Evolutionary conservation across 192 early-diverging fungal species (phyloP).

Genomic region (Blastocladiella britannica): DNA sequence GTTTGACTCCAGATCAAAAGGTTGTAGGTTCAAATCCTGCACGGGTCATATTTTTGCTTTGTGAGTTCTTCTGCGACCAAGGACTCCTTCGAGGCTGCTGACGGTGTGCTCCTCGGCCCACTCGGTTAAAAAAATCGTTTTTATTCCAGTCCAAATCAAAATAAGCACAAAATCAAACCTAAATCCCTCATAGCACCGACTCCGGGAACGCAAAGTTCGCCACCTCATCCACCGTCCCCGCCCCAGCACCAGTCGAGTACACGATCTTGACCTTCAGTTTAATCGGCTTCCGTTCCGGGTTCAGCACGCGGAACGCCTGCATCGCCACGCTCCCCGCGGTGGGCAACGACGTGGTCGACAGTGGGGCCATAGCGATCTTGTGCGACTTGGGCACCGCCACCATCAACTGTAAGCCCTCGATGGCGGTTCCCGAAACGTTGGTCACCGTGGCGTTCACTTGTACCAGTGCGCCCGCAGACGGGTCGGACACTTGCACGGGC

Average conservation of each 20-base stretch:
- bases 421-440: conserved; percentile 20
- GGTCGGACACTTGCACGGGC: conserved; percentile 42
- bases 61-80: too few species aligned
- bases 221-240: conserved; percentile 26
- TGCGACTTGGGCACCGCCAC: conserved; percentile 89
- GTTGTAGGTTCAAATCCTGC: too few species aligned
- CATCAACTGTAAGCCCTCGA: conserved; percentile 55
- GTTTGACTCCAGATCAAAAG: too few species aligned
- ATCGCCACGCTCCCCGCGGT: conserved; percentile 39
- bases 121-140: too few species aligned
- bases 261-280: conserved; percentile 30
- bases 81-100: too few species aligned
- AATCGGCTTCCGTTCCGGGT: conserved; percentile 42
- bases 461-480: conserved; percentile 39
- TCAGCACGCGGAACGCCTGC: conserved; percentile 68
- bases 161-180: too few species aligned
- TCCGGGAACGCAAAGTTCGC: conserved; percentile 19
- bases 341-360: conserved; percentile 40
- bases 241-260: conserved; percentile 19
- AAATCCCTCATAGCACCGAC: not conserved
- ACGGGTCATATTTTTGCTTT: too few species aligned
- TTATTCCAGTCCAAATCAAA: too few species aligned
- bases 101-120: too few species aligned
- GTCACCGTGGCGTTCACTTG: conserved; percentile 52
- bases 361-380: conserved; percentile 64